phyloP scores from a whole-genome alignment of 805 yeast genomes.

The Zygotorulaspora sp. region DNA sequence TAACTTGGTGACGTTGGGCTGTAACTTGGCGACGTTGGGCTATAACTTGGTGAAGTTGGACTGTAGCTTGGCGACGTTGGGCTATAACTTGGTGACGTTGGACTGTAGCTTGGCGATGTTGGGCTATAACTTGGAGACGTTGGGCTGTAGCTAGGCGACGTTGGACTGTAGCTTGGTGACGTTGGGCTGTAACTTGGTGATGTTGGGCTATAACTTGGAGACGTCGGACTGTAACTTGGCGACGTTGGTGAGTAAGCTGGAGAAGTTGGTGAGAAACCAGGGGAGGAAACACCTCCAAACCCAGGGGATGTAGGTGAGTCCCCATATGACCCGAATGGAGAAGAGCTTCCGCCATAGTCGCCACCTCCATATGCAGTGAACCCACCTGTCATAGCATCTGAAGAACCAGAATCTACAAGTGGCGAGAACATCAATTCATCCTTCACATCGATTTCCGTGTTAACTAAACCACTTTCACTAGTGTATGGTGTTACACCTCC shows the following conservation, averaged over 20 bases:
- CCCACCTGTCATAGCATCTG: slow-evolving; percentile 72
- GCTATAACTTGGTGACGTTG: slow-evolving; percentile 64
- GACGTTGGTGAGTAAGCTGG: slow-evolving; percentile 80
- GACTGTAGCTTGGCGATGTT: slow-evolving; percentile 67
- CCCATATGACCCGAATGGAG: slow-evolving; percentile 48
- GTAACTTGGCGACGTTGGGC: slow-evolving; percentile 59
- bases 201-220: slow-evolving; percentile 73
- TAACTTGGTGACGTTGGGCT: slow-evolving; percentile 54
- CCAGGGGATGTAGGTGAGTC: slow-evolving; percentile 58
- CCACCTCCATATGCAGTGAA: slow-evolving; percentile 86
- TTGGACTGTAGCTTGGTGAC: slow-evolving; percentile 75
- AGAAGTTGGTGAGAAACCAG: slow-evolving; percentile 70
- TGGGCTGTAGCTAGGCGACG: slow-evolving; percentile 64
- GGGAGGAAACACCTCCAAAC: slow-evolving; percentile 53
- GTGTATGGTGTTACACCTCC: slow-evolving; percentile 94
- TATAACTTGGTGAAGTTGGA: slow-evolving; percentile 51
- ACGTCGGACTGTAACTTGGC: slow-evolving; percentile 75
- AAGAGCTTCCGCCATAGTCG: slow-evolving; percentile 54
- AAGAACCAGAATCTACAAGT: slow-evolving; percentile 76
- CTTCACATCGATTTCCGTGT: slow-evolving; percentile 55
- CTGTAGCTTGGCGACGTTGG: slow-evolving; percentile 72
- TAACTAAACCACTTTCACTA: slow-evolving; percentile 53
- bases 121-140: slow-evolving; percentile 64
- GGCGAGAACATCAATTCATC: slow-evolving; percentile 92
- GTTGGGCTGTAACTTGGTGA: slow-evolving; percentile 70